A percentile compares a stretch with the other conserved stretches of the same genome.
Evolutionary conservation across 2,329 filamentous ascomycete species (phyloP).

Genomic region (Penicillium sp.): DNA sequence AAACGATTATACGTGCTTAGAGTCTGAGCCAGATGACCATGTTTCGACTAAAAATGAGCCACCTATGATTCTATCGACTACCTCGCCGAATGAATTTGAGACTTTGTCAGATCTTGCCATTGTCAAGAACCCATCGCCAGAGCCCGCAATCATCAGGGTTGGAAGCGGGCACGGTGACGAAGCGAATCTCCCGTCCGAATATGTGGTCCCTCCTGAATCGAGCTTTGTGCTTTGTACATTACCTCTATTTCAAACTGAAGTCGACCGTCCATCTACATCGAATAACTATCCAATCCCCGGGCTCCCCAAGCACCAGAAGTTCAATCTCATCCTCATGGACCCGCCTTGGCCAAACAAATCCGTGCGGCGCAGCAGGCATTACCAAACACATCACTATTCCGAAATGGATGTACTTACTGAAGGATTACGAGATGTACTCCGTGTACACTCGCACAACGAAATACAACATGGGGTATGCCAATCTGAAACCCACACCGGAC

Average conservation of each 20-base stretch:
- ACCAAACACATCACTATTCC: slow-evolving; percentile 38
- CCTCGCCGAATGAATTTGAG: slow-evolving; percentile 30
- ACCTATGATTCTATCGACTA: slow-evolving; percentile 36
- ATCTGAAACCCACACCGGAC: not conserved
- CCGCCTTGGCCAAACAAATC: slow-evolving; percentile 65
- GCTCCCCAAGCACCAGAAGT: slow-evolving; percentile 37
- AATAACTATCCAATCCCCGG: slow-evolving; percentile 24
- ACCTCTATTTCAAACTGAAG: slow-evolving; percentile 20
- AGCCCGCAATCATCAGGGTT: slow-evolving; percentile 12
- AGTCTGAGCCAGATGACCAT: not conserved
- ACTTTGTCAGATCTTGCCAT: slow-evolving; percentile 24
- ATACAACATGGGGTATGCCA: slow-evolving; percentile 30
- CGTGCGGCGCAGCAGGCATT: slow-evolving; percentile 52
- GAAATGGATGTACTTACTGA: slow-evolving; percentile 30
- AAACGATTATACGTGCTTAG: not conserved
- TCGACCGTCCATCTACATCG: not conserved
- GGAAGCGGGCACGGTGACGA: slow-evolving; percentile 19
- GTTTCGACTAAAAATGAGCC: slow-evolving; percentile 9
- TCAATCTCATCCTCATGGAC: slow-evolving; percentile 61
- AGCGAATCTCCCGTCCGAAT: slow-evolving; percentile 14
- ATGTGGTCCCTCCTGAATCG: slow-evolving; percentile 50
- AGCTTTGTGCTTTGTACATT: slow-evolving; percentile 47
- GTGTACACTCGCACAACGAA: slow-evolving; percentile 38
- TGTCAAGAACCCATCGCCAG: slow-evolving; percentile 33
- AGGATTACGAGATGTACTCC: slow-evolving; percentile 47